These are phyloP conservation scores for Colletotrichum abscissum DNA, from an alignment of 2,329 filamentous ascomycete genomes.

Conservation along the genomic window DNA sequence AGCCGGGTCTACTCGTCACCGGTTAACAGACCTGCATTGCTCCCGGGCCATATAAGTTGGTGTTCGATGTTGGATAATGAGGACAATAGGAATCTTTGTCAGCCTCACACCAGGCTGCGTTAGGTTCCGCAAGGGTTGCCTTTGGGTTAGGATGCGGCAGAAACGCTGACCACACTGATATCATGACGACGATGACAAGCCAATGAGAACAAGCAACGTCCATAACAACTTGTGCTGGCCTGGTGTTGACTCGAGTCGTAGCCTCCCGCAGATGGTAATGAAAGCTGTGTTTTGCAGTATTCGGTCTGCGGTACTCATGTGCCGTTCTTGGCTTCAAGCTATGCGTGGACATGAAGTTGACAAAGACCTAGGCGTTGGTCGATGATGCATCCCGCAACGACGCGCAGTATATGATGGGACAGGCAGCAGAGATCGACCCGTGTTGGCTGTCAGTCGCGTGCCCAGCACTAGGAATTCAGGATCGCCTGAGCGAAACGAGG, in stretches of 20 bases:
- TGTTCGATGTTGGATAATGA: neutral
- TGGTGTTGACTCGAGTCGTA: neutral
- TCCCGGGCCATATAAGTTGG: neutral
- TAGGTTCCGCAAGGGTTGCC: neutral
- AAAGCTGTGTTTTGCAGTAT: neutral
- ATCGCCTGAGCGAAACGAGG: slow-evolving; percentile 27
- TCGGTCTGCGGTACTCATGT: neutral
- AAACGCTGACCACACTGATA: neutral
- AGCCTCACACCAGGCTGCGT: neutral
- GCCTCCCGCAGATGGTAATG: neutral
- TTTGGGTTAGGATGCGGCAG: neutral
- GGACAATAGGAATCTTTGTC: neutral
- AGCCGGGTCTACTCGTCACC: neutral
- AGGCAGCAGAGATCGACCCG: slow-evolving; percentile 2
- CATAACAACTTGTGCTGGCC: neutral
- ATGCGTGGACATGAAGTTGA: neutral
- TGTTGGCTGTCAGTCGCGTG: slow-evolving; percentile 26
- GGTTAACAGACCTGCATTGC: neutral
- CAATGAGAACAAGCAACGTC: neutral
- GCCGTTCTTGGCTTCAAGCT: neutral
- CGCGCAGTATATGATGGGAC: neutral
- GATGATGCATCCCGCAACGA: slow-evolving; percentile 1
- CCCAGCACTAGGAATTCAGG: slow-evolving; percentile 11
- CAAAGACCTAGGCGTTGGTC: neutral
- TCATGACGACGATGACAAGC: neutral